Evolutionary conservation across 768 basidiomycete species (phyloP), one percentile per base, ranked within the genome.

Genomic region (Boletales sp.): DNA sequence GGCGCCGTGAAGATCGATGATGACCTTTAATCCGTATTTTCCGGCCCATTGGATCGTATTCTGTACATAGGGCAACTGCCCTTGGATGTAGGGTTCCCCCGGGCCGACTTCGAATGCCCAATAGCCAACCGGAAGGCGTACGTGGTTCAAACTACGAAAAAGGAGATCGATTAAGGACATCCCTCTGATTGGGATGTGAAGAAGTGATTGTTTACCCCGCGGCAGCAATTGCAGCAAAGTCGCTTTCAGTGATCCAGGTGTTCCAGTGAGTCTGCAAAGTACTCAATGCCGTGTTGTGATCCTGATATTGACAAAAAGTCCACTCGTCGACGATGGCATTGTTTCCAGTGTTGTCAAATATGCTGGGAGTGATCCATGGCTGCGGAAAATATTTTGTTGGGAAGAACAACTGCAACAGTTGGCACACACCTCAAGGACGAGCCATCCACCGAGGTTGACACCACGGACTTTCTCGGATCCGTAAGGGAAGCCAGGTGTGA

Each of bases 91-190:
- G 8, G 90, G 91, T 59, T 92, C 86, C 5, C 88, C 88, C 12
- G 75, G 73, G 18, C 79, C 76, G 32, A 91, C 82, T 50, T 94
- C 90, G 59, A 85, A 91, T 2, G 87, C 90, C 90, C 90, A 94
- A 66, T 89, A 95, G 12, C 91, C 93, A 39, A 94, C 88, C 13
- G 90, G 90, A 34, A 92, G 61, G 40, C 90, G 82, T 48, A 92
- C 85, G 65, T 90, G 88, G 61, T 90, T 92, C 46, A 91, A 72
- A 14, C 88, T 87, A 60, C n/a, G 39, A 40, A 19, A 18, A 40
- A 43, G 47, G 45, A 21, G 53, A 40, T 36, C 35, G 51, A 53
- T 47, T 48, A 21, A 21, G 21, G 21, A 21, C 21, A 21, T 21
- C 21, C 47, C 24, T 30, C 29, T 40, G 6, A 21, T 2, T 3